These are phyloP conservation scores for Pseudogymnoascus sp. DNA, from an alignment of 2,329 filamentous ascomycete species.

Conservation along the genomic window DNA sequence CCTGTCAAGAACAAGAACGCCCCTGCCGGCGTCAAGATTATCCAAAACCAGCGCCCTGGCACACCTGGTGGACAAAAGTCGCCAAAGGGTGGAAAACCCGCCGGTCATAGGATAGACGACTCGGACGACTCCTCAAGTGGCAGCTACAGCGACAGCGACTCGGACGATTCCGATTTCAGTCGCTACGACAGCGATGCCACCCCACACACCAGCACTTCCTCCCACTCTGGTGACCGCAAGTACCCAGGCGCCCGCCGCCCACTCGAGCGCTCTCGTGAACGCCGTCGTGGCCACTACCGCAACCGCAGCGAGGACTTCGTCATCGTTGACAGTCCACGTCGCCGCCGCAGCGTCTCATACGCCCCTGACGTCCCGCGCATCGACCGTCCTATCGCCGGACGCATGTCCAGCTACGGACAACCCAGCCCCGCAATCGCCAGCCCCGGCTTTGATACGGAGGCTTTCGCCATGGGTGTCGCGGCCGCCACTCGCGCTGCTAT, in stretches of 20 bases:
- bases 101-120: background rate
- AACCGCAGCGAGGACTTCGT: conserved; percentile 16
- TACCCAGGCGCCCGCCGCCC: conserved; percentile 18
- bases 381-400: background rate
- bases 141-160: conserved; percentile 13
- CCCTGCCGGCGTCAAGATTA: background rate
- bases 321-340: background rate
- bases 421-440: background rate
- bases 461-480: background rate
- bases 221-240: conserved; percentile 8
- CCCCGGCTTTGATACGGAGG: background rate
- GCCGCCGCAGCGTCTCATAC: conserved; percentile 2
- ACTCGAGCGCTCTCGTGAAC: conserved; percentile 18
- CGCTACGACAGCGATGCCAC: conserved; percentile 10
- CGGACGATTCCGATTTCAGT: conserved; percentile 13
- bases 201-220: conserved; percentile 17
- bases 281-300: conserved; percentile 17
- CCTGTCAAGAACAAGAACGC: background rate
- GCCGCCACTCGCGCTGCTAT: background rate
- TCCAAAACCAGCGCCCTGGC: background rate
- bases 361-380: conserved; percentile 20
- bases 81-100: background rate
- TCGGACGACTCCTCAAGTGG: background rate
- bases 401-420: background rate
- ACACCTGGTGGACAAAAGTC: background rate